These are phyloP conservation scores for Quercus gilva DNA, from an alignment of 306 rosid species.

Conservation along the genomic window DNA sequence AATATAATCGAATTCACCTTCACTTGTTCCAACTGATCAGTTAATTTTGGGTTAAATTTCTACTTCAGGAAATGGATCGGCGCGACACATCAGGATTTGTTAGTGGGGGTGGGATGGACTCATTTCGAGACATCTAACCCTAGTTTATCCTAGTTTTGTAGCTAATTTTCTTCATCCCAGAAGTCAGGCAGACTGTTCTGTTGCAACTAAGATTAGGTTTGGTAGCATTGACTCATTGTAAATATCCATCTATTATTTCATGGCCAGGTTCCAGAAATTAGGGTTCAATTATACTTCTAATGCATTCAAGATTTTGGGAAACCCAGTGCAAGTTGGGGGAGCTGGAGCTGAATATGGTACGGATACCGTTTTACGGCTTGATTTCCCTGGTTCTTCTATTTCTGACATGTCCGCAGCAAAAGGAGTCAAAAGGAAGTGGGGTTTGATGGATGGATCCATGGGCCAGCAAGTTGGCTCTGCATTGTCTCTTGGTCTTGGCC, in stretches of 20 bases:
- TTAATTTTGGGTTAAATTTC: conserved; percentile 28
- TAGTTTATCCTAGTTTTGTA: conserved; percentile 56
- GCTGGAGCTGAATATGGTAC: conserved; percentile 40
- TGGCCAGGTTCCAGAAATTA: conserved; percentile 67
- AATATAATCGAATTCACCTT: conserved; percentile 35
- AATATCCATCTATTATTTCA: conserved; percentile 35
- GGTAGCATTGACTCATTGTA: conserved; percentile 32
- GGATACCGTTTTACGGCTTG: conserved; percentile 72
- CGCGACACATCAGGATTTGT: conserved; percentile 98
- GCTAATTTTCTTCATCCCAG: conserved; percentile 34
- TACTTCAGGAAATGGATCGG: conserved; percentile 68
- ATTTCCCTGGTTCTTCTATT: conserved; percentile 58
- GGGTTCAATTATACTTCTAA: conserved; percentile 61
- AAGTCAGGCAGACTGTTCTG: conserved; percentile 54
- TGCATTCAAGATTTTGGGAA: conserved; percentile 60
- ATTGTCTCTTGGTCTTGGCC: conserved; percentile 79
- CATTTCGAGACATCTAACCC: conserved; percentile 49
- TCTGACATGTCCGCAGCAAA: conserved; percentile 37
- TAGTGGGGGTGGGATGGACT: conserved; percentile 75
- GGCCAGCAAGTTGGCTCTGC: conserved; percentile 62
- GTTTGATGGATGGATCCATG: conserved; percentile 46
- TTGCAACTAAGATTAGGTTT: conserved; percentile 31
- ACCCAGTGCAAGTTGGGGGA: conserved; percentile 46
- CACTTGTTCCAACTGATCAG: conserved; percentile 41
- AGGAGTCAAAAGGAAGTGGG: conserved; percentile 85